Base-by-base conservation (phyloP, 371 early-diverging fungal genomes). In the Mortierella sp. region DNA sequence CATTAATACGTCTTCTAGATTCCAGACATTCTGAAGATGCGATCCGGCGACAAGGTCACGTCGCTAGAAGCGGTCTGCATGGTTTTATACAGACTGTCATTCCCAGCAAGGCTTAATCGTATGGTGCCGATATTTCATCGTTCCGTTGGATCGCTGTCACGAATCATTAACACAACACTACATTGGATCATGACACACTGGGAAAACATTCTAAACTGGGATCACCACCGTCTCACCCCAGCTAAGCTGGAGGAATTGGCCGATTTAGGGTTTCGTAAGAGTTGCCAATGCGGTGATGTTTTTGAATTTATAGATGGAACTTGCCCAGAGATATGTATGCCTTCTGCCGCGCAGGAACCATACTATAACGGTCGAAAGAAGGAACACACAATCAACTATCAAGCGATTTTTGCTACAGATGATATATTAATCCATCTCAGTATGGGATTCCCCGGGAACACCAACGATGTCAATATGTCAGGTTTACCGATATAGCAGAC, bases 291-390 rank as follows among this genome's bases (percentile, higher is more conserved):
- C 22, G 23, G 51, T 1, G 49, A 62, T 34, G 57, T 56, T 34
- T 56, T 57, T 15, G 54, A 15, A 15, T 54, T 28, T 54, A 26
- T 65, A 26, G 57, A 65, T 65, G 57, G 66, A 22, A 65, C 66
- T 0, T 55, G 55, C 28, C 29, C 45, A 2, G 17, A 31, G 17
- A 65, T 65, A n/a, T 65, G 66, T 23, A 12, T 37, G 22, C 66
- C 56, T 3, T 13, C 43, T 13, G 43, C 22, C 29, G 57, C 45
- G 40, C 57, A 56, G n/a, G 57, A 57, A 29, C 8, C 28, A 13
- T 42, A 42, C 15, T 65, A 56, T 43, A 65, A 65, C 40, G 65
- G 56, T 13, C 23, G 56, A 13, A 55, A 64, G 29, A 64, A 56
- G 15, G 32, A 37, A 22, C 65, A 55, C 22, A 42, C 56, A 4